Base-by-base conservation (phyloP, 2,329 filamentous ascomycete genomes). In the Pleurostoma richardsiae region DNA sequence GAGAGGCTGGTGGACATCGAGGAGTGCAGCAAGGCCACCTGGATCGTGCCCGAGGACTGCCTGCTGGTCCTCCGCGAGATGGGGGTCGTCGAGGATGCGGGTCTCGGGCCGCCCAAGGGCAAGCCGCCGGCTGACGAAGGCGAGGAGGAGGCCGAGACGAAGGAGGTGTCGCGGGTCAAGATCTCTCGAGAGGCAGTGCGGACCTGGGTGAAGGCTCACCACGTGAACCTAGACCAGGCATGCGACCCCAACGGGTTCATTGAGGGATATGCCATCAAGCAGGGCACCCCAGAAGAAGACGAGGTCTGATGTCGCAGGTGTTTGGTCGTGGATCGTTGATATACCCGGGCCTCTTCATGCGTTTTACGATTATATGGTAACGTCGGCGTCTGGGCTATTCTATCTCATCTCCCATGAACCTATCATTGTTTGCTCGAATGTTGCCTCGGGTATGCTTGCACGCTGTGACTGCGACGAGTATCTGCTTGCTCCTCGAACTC, bases 31-130 rank as follows among this genome's bases (percentile, higher is more conserved):
- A 72, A 80, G 42, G 82, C 79, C 38, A 96, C 90, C 1, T 95
- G 88, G 73, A 95, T 97, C 63, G 74, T 86, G 47, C 77, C 79
- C 0, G 92, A 96, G 40, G 92, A 97, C 66, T 89, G 92, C 48
- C 77, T 95, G 40, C 73, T 73, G 1, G 83, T 90, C 28, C 70
- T 96, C 45, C 82, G 86, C 50, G 84, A 89, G 48, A 96, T 96
- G 89, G 83, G 79, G 6, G 70, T 94, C 33, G 72, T 86, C 42
- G 65, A 82, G 65, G 73, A 85, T 58, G 78, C 72, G 54, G 77
- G 70, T 60, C 63, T 68, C 64, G 70, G 70, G 2, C 68, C 67
- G 4, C 66, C 67, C 10, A 72, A 68, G 53, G 61, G 60, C 10
- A 54, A 53, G 43, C 45, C 44, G 11, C 33, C 45, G 3, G 36